Conservation (phyloP, 192 early-diverging fungal genomes). For the Phycomyces nitens region DNA sequence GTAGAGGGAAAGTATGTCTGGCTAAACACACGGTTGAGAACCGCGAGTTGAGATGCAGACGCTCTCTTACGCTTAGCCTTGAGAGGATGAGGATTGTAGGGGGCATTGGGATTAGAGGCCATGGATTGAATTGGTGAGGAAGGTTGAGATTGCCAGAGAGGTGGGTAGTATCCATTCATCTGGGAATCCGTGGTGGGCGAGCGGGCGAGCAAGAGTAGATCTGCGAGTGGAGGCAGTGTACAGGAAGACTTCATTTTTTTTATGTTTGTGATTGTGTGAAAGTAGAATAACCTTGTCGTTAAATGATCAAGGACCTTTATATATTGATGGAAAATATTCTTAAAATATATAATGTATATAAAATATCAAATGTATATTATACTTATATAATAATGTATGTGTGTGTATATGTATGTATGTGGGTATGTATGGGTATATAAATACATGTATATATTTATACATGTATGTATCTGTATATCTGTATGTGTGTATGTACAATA, state of each 20-base stretch:
- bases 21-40: slow-evolving; percentile 56
- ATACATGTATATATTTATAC: no score
- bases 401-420: no score
- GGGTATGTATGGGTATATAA: no score
- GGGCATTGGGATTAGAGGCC: neutral
- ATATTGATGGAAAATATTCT: slow-evolving; percentile 2
- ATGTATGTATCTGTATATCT: no score
- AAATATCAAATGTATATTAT: neutral
- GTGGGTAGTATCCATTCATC: neutral
- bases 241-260: slow-evolving; percentile 20
- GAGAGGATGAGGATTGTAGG: slow-evolving; percentile 6
- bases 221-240: slow-evolving; percentile 26
- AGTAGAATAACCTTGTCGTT: slow-evolving; percentile 2
- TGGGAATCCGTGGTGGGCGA: neutral
- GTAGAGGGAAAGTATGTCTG: slow-evolving; percentile 73
- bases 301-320: slow-evolving; percentile 1
- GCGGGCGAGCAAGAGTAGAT: slow-evolving; percentile 12
- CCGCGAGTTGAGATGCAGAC: slow-evolving; percentile 57
- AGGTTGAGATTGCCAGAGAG: neutral
- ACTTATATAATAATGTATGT: neutral
- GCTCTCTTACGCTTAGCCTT: slow-evolving; percentile 40
- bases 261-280: slow-evolving; percentile 2
- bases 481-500: no score
- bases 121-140: neutral
- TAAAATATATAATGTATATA: slow-evolving; percentile 2